Evolutionary conservation across 2,329 filamentous ascomycete genomes (phyloP).

Genomic region (Lachnellula hyalina): DNA sequence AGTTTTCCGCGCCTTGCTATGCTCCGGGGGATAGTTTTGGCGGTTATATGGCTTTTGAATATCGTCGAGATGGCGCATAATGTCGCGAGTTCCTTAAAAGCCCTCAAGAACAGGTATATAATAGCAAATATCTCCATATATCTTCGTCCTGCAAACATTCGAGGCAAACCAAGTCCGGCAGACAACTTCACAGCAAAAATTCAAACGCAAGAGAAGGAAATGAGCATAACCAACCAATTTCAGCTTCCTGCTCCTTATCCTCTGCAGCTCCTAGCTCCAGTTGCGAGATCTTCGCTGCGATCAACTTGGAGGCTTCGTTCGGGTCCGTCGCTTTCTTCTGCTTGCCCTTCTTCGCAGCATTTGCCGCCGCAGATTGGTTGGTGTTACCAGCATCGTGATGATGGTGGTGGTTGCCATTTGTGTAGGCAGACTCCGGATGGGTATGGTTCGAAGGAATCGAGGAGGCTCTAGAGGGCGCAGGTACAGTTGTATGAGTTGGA

Average conservation of each 20-base stretch:
- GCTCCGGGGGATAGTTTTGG: too few relatives aligned
- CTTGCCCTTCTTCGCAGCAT: conserved; percentile 70
- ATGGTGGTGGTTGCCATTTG: conserved; percentile 35
- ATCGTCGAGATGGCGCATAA: too few relatives aligned
- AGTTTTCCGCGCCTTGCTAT: too few relatives aligned
- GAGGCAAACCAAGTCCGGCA: neutral
- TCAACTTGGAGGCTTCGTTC: conserved; percentile 83
- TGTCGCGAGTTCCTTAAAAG: neutral
- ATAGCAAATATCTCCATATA: neutral
- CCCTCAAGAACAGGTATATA: neutral
- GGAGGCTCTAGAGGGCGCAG: conserved; percentile 27
- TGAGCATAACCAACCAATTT: conserved; percentile 68
- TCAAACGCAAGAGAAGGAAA: conserved; percentile 12
- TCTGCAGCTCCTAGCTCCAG: conserved; percentile 88
- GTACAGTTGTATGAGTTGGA: conserved; percentile 35
- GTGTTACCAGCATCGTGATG: conserved; percentile 38
- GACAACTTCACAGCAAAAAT: conserved; percentile 1
- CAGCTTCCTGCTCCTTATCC: conserved; percentile 91
- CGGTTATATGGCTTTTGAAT: too few relatives aligned
- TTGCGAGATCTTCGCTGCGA: conserved; percentile 91
- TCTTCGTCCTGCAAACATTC: neutral
- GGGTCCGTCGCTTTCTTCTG: conserved; percentile 80
- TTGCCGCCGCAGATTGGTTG: conserved; percentile 42
- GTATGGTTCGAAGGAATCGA: conserved; percentile 24
- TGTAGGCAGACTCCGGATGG: conserved; percentile 26